Base-by-base conservation (phyloP, 1,139 yeast genomes). In the Yueomyces sp. region DNA sequence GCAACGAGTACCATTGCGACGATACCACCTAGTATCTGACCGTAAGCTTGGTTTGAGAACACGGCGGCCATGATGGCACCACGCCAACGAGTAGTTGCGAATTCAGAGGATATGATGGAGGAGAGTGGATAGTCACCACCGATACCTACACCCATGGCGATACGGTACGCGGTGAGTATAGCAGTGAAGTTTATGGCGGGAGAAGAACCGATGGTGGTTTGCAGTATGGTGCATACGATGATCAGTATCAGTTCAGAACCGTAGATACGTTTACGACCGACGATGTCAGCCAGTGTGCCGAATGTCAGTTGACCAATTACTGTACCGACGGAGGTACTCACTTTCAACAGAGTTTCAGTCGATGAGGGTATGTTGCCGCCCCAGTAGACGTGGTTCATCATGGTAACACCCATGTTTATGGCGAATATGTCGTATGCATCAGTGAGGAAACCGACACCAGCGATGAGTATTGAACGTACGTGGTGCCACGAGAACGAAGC, bases 71-170 rank as follows among this genome's bases (percentile, higher is more conserved):
- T 84, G 55, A 84, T 83, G 50, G 95, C 94, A 71, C 95, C 95
- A 79, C 95, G 82, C 93, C 94, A 84, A 65, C 81, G 84, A 54
- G 94, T 84, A 46, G 94, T 82, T 35, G 95, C 75, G 57, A 84
- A 84, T 68, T 84, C 95, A 42, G 95, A 80, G 8, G 94, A 81
- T 54, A 84, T 84, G 64, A 84, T 81, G 37, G 97, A 91, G 38
- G 97, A 87, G 66, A 91, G 77, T 56, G 98, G 98, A 68, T 91
- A 91, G 69, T 91, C 98, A 74, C 97, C 98, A 70, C 98, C 98
- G 58, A 91, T 93, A 78, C 98, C 98, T 56, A 91, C 79, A 70
- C 95, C 95, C 85, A 80, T 80, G 48, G 83, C 59, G 51, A 84
- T 78, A 75, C 95, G 80, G 66, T 77, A 78, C 54, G 81, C 77